These are phyloP conservation scores for Macrophomina tecta DNA, from an alignment of 2,329 filamentous ascomycete genomes.

Conservation along the genomic window DNA sequence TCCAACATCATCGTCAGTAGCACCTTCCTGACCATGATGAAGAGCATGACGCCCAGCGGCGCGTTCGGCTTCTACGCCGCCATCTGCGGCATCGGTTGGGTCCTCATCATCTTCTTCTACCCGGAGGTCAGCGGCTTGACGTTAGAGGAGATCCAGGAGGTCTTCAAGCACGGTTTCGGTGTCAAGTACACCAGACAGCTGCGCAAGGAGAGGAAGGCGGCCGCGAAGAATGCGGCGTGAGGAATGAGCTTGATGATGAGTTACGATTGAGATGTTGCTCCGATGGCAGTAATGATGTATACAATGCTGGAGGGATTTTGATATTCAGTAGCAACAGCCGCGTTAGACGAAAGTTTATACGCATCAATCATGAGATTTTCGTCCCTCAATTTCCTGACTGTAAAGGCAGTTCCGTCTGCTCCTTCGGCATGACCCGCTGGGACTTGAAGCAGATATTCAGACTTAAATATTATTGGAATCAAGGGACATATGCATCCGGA, in stretches of 20 bases:
- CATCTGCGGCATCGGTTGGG: constrained; percentile 56
- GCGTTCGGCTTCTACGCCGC: constrained; percentile 60
- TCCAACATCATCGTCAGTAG: constrained; percentile 54
- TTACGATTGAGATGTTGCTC: not conserved
- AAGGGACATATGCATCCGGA: too few species aligned
- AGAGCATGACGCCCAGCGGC: constrained; percentile 56
- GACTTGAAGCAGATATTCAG: too few species aligned
- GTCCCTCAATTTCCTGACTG: too few species aligned
- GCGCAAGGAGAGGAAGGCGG: constrained; percentile 44
- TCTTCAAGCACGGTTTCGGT: constrained; percentile 52
- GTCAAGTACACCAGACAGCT: constrained; percentile 50
- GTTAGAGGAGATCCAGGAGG: constrained; percentile 59
- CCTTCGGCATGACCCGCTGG: too few species aligned
- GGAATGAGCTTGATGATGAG: constrained; percentile 28
- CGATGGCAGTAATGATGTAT: too few species aligned
- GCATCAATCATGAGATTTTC: too few species aligned
- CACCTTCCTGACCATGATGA: constrained; percentile 59
- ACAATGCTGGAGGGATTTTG: not conserved
- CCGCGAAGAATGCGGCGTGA: constrained; percentile 33
- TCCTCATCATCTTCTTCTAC: constrained; percentile 58
- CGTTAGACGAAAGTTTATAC: too few species aligned
- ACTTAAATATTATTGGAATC: too few species aligned
- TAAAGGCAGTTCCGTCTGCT: too few species aligned
- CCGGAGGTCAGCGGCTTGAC: constrained; percentile 63
- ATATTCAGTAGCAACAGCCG: not conserved